phyloP scores from a whole-genome alignment of 202 grass and related monocot genomes.

The Panicum virgatum region DNA sequence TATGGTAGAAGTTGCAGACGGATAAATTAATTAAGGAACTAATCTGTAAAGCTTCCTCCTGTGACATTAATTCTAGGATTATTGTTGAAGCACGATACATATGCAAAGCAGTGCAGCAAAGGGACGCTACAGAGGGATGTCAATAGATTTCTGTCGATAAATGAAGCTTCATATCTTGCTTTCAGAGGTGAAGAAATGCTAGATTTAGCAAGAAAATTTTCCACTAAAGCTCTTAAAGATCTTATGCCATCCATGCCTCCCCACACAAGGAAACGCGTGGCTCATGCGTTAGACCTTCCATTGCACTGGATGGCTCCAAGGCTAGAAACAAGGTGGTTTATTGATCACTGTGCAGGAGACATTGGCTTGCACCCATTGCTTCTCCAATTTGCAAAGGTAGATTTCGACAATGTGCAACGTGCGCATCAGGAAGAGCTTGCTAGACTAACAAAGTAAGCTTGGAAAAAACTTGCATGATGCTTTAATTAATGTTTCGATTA shows the following conservation, averaged over 20 bases:
- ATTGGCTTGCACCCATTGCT: not conserved
- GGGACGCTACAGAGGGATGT: not conserved
- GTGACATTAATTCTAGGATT: not conserved
- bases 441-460: constrained; percentile 22
- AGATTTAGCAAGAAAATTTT: constrained; percentile 28
- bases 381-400: constrained; percentile 38
- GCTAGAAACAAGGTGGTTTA: constrained; percentile 51
- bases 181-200: constrained; percentile 31
- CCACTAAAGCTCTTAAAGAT: constrained; percentile 11
- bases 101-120: not conserved
- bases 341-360: constrained; percentile 31
- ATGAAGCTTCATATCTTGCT: constrained; percentile 44
- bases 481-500: not conserved
- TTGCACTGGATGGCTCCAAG: constrained; percentile 49
- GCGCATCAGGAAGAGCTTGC: constrained; percentile 33
- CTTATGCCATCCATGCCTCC: constrained; percentile 15
- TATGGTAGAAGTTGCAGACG: no score
- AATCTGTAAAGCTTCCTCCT: not conserved
- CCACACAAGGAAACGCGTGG: not conserved
- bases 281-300: constrained; percentile 43
- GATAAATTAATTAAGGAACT: not conserved
- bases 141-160: constrained; percentile 27
- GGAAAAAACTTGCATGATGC: not conserved
- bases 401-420: constrained; percentile 51
- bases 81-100: not conserved